phyloP scores from a whole-genome alignment of 1,139 yeast genomes.

The Taphrina flavorubra region DNA sequence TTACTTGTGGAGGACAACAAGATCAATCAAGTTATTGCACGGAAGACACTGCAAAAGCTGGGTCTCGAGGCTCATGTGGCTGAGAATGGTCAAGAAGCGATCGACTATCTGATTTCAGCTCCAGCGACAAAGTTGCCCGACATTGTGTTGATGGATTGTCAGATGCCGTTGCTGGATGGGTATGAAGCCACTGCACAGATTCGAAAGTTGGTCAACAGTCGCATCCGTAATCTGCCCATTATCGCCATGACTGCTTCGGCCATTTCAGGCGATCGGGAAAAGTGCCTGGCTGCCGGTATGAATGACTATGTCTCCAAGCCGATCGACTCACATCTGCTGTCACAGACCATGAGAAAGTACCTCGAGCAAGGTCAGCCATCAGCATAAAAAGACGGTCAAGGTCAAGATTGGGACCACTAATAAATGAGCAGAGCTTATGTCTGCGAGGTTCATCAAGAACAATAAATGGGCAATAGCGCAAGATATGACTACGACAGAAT shows the following conservation, averaged over 20 bases:
- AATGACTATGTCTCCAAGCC: slow-evolving; percentile 64
- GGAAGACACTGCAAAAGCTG: slow-evolving; percentile 60
- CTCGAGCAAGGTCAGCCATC: slow-evolving; percentile 45
- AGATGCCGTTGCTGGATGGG: slow-evolving; percentile 60
- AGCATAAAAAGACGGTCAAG: background rate
- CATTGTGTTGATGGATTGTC: slow-evolving; percentile 64
- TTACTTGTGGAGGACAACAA: slow-evolving; percentile 62
- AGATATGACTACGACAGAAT: too few species aligned
- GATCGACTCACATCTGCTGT: slow-evolving; percentile 43
- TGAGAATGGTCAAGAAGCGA: slow-evolving; percentile 46
- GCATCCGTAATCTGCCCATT: slow-evolving; percentile 49
- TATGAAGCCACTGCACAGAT: slow-evolving; percentile 53
- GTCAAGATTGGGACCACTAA: background rate
- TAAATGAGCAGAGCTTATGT: too few species aligned
- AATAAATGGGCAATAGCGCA: too few species aligned
- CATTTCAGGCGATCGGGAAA: slow-evolving; percentile 62
- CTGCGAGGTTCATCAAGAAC: too few species aligned
- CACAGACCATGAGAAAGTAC: slow-evolving; percentile 43
- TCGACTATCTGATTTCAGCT: slow-evolving; percentile 40
- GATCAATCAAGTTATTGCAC: slow-evolving; percentile 60
- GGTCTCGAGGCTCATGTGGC: slow-evolving; percentile 65
- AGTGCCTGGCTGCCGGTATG: slow-evolving; percentile 62
- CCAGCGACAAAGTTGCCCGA: slow-evolving; percentile 52
- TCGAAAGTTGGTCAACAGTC: slow-evolving; percentile 39
- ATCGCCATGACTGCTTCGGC: slow-evolving; percentile 66